Evolutionary conservation across 225 moss, liverwort and hornwort species (phyloP), one percentile per base, ranked within the genome.

Genomic region (Ulota crispa): DNA sequence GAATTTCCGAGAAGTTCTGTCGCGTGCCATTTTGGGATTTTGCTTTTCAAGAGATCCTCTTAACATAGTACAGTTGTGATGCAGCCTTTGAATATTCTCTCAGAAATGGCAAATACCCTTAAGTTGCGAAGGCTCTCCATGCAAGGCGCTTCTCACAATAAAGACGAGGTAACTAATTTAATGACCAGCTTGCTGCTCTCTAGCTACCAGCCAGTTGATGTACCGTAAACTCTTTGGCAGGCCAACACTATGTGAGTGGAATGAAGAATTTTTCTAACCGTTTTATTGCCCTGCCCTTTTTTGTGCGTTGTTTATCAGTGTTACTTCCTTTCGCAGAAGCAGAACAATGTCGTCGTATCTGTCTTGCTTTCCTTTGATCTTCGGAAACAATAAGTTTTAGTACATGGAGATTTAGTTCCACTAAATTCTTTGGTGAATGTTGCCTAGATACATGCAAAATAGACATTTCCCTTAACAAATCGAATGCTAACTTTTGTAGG

Each of bases 51-150:
- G 43, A 69, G 11, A n/a, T 52, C 14, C 66, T 77, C 53, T 62
- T 87, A 64, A 83, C 74, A 75, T 36, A 27, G 28, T 34, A 30
- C 11, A 41, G 55, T 77, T 72, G 52, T 85, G 68, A 57, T 81
- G 92, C 91, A 99, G 98, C 92, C 91, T 60, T 75, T 93, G 59
- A 90, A 91, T 87, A 88, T 99, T 27, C 92, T 95, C 76, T 92
- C 94, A 61, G 95, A 99, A 83, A 99, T 95, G 98, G 93, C 94
- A 19, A 91, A 78, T 83, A 99, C 93, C 50, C 87, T 99, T 66
- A 99, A 93, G 72, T 83, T 99, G 81, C 91, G 95, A 37, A 93
- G 98, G 82, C 87, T 99, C 55, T 95, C 98, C 32, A 99, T 99
- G 98, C 89, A 90, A 75, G 95, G 95, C 73, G 94, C 88, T 73